phyloP scores from a whole-genome alignment of 2,329 filamentous ascomycete species.

The Pseudocercospora musae region DNA sequence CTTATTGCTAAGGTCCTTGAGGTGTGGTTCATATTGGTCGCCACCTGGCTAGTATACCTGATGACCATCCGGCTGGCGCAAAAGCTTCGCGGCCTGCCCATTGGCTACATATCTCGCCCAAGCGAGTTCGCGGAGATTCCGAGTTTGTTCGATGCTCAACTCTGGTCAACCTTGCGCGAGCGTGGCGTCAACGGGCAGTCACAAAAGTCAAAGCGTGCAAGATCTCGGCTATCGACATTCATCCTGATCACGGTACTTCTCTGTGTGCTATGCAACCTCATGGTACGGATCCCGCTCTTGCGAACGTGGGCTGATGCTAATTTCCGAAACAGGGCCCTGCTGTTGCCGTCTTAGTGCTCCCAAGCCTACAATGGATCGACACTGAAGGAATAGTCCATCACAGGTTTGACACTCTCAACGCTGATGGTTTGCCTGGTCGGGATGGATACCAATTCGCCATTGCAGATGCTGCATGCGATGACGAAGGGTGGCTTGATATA shows the following conservation, averaged over 20 bases:
- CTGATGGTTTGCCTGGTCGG: background rate
- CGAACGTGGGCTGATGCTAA: too few relatives aligned
- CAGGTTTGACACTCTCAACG: background rate
- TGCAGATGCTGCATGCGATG: background rate
- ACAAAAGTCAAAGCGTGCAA: background rate
- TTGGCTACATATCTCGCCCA: constrained; percentile 31
- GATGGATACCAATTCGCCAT: background rate
- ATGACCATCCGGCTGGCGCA: constrained; percentile 28
- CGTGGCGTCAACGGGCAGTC: background rate
- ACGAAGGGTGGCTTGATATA: background rate
- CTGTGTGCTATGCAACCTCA: constrained; percentile 15
- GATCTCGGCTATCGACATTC: constrained; percentile 15
- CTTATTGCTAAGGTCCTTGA: constrained; percentile 34
- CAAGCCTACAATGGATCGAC: constrained; percentile 27
- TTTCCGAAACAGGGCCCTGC: background rate
- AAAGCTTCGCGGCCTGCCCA: constrained; percentile 25
- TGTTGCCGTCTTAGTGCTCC: constrained; percentile 27
- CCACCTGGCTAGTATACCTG: constrained; percentile 29
- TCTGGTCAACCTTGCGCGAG: constrained; percentile 25
- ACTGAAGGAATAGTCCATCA: background rate
- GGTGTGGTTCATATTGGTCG: constrained; percentile 34
- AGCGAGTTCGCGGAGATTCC: constrained; percentile 29
- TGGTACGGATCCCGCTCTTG: background rate
- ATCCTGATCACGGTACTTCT: constrained; percentile 23
- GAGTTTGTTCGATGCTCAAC: constrained; percentile 25